Conservation (phyloP, 2,329 filamentous ascomycete species). For the Neopestalotiopsis clavispora region DNA sequence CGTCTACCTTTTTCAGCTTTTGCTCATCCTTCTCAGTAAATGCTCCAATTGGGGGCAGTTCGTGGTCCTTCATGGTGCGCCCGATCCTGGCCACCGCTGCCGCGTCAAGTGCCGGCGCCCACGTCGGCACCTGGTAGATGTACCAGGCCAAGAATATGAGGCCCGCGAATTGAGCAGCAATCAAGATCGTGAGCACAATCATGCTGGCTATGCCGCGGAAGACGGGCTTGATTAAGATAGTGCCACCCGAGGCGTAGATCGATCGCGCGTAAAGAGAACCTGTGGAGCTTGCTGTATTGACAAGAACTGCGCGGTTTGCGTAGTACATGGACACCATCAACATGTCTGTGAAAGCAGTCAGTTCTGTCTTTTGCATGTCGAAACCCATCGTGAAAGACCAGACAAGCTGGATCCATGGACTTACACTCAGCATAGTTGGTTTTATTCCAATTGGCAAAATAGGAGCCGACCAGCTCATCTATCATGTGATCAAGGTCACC, state of each 20-base stretch:
- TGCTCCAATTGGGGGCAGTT: slow-evolving; percentile 20
- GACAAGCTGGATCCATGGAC: background rate
- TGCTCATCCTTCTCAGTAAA: slow-evolving; percentile 17
- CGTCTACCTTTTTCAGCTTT: slow-evolving; percentile 17
- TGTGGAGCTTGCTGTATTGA: slow-evolving; percentile 15
- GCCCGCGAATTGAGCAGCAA: slow-evolving; percentile 17
- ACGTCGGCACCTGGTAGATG: slow-evolving; percentile 23
- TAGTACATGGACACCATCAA: slow-evolving; percentile 25
- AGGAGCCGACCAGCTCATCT: slow-evolving; percentile 15
- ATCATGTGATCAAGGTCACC: slow-evolving; percentile 15
- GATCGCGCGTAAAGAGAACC: slow-evolving; percentile 7
- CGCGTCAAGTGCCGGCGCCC: slow-evolving; percentile 20
- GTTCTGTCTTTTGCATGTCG: background rate
- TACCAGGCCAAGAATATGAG: slow-evolving; percentile 13
- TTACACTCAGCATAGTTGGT: slow-evolving; percentile 19
- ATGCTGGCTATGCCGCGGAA: slow-evolving; percentile 18
- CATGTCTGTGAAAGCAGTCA: slow-evolving; percentile 9
- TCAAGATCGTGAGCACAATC: slow-evolving; percentile 19
- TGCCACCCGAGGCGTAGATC: slow-evolving; percentile 22
- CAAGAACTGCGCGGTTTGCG: slow-evolving; percentile 21
- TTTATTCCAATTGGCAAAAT: slow-evolving; percentile 17
- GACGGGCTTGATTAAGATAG: slow-evolving; percentile 16
- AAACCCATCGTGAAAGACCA: background rate
- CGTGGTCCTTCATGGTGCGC: slow-evolving; percentile 18
- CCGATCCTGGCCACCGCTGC: slow-evolving; percentile 19